Percentiles rank a stretch among this genome's conserved stretches.
These are phyloP conservation scores for Tolypocladium cylindrosporum DNA, from an alignment of 2,329 filamentous ascomycete genomes.

Conservation along the genomic window DNA sequence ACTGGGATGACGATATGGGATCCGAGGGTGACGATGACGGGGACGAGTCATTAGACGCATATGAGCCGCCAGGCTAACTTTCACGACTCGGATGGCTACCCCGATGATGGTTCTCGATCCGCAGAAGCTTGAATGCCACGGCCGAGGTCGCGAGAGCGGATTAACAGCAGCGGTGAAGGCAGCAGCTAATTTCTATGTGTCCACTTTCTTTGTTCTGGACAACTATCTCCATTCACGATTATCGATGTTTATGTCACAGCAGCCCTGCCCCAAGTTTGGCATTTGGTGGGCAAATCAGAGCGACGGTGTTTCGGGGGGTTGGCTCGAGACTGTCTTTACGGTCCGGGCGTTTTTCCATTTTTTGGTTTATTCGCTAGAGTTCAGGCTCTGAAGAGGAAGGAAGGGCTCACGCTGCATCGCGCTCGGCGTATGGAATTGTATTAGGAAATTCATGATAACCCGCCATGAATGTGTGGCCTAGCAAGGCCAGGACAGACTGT, in stretches of 20 bases:
- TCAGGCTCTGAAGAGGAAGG: background rate
- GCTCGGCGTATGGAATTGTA: background rate
- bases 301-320: background rate
- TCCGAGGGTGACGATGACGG: constrained; percentile 19
- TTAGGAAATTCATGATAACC: background rate
- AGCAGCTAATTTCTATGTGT: constrained; percentile 2
- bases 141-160: constrained; percentile 26
- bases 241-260: background rate
- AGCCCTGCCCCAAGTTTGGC: background rate
- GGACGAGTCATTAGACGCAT: constrained; percentile 16
- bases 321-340: background rate
- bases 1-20: constrained; percentile 16
- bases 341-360: background rate
- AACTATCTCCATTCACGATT: too few species aligned
- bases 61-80: constrained; percentile 24
- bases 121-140: constrained; percentile 28
- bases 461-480: background rate
- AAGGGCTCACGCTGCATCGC: background rate
- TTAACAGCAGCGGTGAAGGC: constrained; percentile 25
- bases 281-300: background rate
- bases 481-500: background rate
- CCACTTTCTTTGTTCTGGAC: background rate
- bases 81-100: constrained; percentile 30
- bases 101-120: constrained; percentile 16
- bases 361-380: too few species aligned